phyloP scores from a whole-genome alignment of 345 rosid genomes.

The Citrus glauca region DNA sequence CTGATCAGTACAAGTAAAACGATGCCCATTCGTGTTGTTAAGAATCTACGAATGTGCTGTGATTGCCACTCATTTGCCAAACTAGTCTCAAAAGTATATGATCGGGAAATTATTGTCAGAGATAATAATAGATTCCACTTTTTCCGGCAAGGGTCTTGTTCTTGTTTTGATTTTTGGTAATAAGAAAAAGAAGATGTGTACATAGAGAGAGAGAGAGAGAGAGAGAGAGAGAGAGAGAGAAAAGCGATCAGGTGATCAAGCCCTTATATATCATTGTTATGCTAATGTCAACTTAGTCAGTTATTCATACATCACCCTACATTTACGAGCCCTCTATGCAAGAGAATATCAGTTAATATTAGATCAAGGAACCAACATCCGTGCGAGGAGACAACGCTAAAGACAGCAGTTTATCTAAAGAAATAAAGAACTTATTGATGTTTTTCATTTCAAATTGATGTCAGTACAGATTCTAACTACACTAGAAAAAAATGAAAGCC shows the following conservation, averaged over 20 bases:
- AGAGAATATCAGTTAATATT: neutral
- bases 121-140: constrained; percentile 60
- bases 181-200: too few relatives aligned
- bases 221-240: too few relatives aligned
- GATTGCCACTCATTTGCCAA: constrained; percentile 63
- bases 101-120: constrained; percentile 45
- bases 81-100: constrained; percentile 36
- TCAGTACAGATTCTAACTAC: neutral
- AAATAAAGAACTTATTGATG: neutral
- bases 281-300: neutral
- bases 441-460: neutral
- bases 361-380: neutral
- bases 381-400: neutral
- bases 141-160: constrained; percentile 45
- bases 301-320: neutral
- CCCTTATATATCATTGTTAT: neutral
- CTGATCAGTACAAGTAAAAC: constrained; percentile 45
- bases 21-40: constrained; percentile 40
- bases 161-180: constrained; percentile 53
- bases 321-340: neutral
- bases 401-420: neutral
- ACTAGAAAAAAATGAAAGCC: neutral
- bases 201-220: too few relatives aligned
- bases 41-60: constrained; percentile 57
- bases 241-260: neutral